Evolutionary conservation across 2,329 filamentous ascomycete genomes (phyloP).

Genomic region (Diplocarpon rosae): DNA sequence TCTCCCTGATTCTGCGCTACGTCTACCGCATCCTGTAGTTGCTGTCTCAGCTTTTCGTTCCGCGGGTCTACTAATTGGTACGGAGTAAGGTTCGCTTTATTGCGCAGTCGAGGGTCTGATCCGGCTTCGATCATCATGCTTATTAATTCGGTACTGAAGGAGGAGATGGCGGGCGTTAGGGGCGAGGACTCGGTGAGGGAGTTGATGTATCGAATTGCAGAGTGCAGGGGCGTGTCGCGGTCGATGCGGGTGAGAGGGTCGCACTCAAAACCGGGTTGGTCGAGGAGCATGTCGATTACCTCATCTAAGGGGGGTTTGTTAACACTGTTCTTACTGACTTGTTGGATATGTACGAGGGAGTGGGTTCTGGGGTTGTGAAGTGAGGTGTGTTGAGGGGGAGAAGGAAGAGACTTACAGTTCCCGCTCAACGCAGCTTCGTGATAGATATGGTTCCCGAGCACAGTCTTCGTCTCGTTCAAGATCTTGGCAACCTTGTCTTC

Average conservation of each 20-base stretch:
- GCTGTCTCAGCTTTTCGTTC: constrained; percentile 48
- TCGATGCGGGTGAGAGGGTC: constrained; percentile 63
- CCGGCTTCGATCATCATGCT: constrained; percentile 78
- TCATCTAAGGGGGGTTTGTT: constrained; percentile 45
- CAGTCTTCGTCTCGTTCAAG: constrained; percentile 76
- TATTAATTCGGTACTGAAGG: constrained; percentile 55
- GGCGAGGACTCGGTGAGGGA: constrained; percentile 37
- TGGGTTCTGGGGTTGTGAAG: not conserved
- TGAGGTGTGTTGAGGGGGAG: not conserved
- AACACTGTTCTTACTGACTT: not conserved
- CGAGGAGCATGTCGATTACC: constrained; percentile 69
- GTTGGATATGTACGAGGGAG: not conserved
- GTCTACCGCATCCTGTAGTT: constrained; percentile 64
- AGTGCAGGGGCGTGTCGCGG: constrained; percentile 70
- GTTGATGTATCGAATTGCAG: constrained; percentile 69
- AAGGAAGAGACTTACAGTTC: constrained; percentile 51
- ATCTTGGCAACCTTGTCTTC: constrained; percentile 58
- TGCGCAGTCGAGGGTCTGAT: constrained; percentile 49
- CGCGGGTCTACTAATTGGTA: constrained; percentile 62
- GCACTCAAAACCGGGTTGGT: constrained; percentile 77
- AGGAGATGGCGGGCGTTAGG: constrained; percentile 41
- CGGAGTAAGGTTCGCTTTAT: constrained; percentile 64
- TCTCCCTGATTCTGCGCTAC: constrained; percentile 46
- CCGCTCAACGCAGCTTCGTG: constrained; percentile 81
- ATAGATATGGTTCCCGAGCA: constrained; percentile 78